Percentiles rank a stretch among this genome's conserved stretches.
phyloP scores from a whole-genome alignment of 768 basidiomycete genomes.

The Pisolithus albus region DNA sequence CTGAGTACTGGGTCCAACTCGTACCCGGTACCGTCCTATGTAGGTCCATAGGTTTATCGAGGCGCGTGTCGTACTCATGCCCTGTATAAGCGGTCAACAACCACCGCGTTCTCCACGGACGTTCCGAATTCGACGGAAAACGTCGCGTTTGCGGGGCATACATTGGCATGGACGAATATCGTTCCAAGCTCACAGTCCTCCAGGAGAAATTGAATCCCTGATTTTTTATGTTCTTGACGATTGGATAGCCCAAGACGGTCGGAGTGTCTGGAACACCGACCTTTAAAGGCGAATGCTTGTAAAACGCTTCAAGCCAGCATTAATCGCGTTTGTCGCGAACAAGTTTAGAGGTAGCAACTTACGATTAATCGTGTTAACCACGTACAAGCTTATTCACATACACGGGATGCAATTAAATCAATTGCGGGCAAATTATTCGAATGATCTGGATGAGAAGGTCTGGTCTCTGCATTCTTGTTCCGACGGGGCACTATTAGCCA shows the following conservation, averaged over 20 bases:
- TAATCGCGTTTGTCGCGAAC: neutral
- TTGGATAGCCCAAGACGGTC: constrained; percentile 22
- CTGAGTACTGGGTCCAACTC: constrained; percentile 91
- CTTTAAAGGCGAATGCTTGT: constrained; percentile 32
- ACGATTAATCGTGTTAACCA: no score
- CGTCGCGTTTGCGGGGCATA: constrained; percentile 96
- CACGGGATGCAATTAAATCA: no score
- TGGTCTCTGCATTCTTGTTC: no score
- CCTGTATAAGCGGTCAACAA: constrained; percentile 73
- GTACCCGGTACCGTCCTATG: constrained; percentile 79
- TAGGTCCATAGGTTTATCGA: constrained; percentile 31
- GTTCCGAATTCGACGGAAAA: constrained; percentile 83
- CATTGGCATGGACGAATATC: constrained; percentile 84
- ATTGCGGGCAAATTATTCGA: no score
- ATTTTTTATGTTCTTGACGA: neutral
- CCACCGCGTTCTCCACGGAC: constrained; percentile 88
- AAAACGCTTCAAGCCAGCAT: no score
- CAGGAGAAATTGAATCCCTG: constrained; percentile 48
- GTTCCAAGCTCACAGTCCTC: constrained; percentile 67
- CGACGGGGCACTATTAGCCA: no score
- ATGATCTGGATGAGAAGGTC: no score
- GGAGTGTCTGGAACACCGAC: constrained; percentile 53
- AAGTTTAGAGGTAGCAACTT: no score
- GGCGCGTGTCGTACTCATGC: neutral
- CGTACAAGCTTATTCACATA: no score